Evolutionary conservation across 2,329 filamentous ascomycete genomes (phyloP), one percentile per base, ranked within the genome.

Genomic region (Parasarocladium wereldwijsianum): DNA sequence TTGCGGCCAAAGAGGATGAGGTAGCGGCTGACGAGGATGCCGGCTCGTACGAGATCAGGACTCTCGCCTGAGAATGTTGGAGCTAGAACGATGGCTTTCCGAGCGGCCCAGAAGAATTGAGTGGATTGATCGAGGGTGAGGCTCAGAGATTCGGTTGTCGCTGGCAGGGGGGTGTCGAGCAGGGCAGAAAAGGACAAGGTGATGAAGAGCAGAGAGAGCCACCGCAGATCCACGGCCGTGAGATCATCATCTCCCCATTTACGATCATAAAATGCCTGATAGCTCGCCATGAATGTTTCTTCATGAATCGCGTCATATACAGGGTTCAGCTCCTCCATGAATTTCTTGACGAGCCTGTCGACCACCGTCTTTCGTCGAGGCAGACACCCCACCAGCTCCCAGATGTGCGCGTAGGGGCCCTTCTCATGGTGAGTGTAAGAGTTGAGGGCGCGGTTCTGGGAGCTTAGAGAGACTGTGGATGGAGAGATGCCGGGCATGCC

Each of bases 51-150:
- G 17, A 57, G 45, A 30, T 58, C 55, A 2, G 47, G 43, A 8
- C 50, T 54, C 33, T 58, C 55, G 8, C 55, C 54, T 5, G 50
- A 54, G 15, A 58, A 57, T 0, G 55, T 55, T 0, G 55, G 53
- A 1, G 54, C 54, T 15, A 58, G 50, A 6, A 58, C 54, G 20
- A 57, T 54, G 18, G 51, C 49, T 29, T 47, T 42, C 7, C 55
- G 40, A 1, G 49, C 40, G 3, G 53, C 53, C 55, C 55, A 58
- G 38, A 53, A 58, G 31, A 57, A 57, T 3, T 49, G 49, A 29
- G 55, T 38, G 4, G 54, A 57, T 5, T 50, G 46, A 17, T 57
- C 53, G 31, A 56, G 46, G 6, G 45, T 40, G 16, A 52, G 49
- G 12, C 49, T 43, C 31, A 54, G 51, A 12, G 43, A 42, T 28